A percentile compares a stretch with the other conserved stretches of the same genome.
Conservation (phyloP, 805 yeast genomes). For the Saturnispora besseyi region DNA sequence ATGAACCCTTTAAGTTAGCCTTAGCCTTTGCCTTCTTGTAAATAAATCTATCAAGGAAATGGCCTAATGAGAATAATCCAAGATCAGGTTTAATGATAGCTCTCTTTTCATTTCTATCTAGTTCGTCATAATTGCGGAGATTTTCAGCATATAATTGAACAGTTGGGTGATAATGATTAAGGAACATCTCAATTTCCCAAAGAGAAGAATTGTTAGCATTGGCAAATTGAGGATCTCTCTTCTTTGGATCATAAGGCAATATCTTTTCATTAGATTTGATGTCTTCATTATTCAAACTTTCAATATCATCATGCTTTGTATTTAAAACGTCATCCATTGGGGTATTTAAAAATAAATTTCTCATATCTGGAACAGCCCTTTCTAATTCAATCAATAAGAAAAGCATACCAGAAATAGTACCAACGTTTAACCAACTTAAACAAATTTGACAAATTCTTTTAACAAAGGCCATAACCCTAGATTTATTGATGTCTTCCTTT, state of each 20-base stretch:
- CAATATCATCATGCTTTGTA: constrained; percentile 35
- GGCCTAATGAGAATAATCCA: constrained; percentile 77
- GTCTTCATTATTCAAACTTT: constrained; percentile 24
- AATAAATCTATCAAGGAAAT: constrained; percentile 91
- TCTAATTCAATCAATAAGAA: constrained; percentile 62
- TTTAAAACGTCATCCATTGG: constrained; percentile 43
- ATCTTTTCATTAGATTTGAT: constrained; percentile 5
- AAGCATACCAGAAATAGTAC: constrained; percentile 79
- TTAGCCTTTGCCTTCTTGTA: constrained; percentile 86
- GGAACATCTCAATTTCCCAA: constrained; percentile 77
- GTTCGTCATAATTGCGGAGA: constrained; percentile 39
- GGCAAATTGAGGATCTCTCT: constrained; percentile 90
- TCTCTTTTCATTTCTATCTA: constrained; percentile 13
- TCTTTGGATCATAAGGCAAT: constrained; percentile 63
- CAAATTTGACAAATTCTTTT: constrained; percentile 85
- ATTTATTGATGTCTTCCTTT: constrained; percentile 53
- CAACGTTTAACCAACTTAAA: constrained; percentile 77
- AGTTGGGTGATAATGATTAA: constrained; percentile 87
- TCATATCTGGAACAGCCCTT: constrained; percentile 54
- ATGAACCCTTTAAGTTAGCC: constrained; percentile 65
- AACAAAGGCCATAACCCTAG: constrained; percentile 78
- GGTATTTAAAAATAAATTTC: constrained; percentile 49
- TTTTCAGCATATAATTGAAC: constrained; percentile 71
- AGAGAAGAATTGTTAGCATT: constrained; percentile 71
- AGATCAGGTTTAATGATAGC: constrained; percentile 69